phyloP scores from a whole-genome alignment of 164 flowering plant genomes.

The Taxillus chinensis region DNA sequence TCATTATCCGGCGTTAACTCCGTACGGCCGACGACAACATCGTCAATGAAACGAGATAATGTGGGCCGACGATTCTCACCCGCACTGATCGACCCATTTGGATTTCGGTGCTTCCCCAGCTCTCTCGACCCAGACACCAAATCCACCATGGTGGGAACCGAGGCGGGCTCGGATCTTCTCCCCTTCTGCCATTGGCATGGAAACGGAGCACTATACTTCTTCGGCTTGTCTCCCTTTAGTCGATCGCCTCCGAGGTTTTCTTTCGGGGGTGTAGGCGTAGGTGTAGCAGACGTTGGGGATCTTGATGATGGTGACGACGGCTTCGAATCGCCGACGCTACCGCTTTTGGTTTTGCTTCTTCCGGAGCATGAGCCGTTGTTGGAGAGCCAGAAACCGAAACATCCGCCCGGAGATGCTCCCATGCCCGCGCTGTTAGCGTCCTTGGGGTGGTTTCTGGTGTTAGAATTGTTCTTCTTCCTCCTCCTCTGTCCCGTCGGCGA shows the following conservation, averaged over 20 bases:
- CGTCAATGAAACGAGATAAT: neutral
- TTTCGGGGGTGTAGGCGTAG: slow-evolving; percentile 5
- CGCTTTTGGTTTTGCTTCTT: slow-evolving; percentile 8
- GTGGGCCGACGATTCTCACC: slow-evolving; percentile 3
- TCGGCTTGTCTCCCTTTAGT: too few species aligned
- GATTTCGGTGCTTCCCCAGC: too few species aligned
- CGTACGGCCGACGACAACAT: slow-evolving; percentile 16
- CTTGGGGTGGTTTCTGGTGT: too few species aligned
- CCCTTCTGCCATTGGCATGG: too few species aligned
- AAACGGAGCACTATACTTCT: too few species aligned
- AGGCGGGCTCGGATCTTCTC: too few species aligned
- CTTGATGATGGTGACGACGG: slow-evolving; percentile 7
- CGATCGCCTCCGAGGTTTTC: slow-evolving; percentile 11
- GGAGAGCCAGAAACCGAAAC: slow-evolving; percentile 33
- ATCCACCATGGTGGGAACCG: too few species aligned
- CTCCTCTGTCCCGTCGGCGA: too few species aligned
- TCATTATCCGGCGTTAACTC: slow-evolving; percentile 12
- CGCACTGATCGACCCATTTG: too few species aligned
- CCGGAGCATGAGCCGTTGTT: slow-evolving; percentile 12
- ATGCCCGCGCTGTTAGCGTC: slow-evolving; percentile 9
- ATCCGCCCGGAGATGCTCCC: slow-evolving; percentile 42
- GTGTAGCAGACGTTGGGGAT: slow-evolving; percentile 12
- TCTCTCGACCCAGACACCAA: too few species aligned
- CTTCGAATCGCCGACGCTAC: slow-evolving; percentile 8
- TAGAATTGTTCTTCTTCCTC: too few species aligned